A percentile compares a stretch with the other conserved stretches of the same genome.
These are phyloP conservation scores for Xylona heveae DNA, from an alignment of 495 filamentous ascomycete genomes.

Conservation along the genomic window DNA sequence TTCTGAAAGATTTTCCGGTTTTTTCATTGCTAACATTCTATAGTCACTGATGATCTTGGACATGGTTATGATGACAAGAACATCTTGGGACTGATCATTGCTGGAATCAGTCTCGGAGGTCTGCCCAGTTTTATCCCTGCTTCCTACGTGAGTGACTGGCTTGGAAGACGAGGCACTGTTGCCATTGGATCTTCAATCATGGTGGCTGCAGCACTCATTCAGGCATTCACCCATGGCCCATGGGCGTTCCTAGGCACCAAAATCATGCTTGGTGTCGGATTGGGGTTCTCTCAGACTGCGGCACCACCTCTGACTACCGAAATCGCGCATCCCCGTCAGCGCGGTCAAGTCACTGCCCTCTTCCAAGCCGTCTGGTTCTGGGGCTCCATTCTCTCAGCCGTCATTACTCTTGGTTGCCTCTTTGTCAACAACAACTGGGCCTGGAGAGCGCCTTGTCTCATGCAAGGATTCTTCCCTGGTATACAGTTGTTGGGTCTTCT, in stretches of 20 bases:
- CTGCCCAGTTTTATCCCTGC: neutral
- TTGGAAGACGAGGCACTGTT: neutral
- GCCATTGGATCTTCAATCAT: neutral
- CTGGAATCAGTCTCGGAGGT: neutral
- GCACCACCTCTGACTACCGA: constrained; percentile 44
- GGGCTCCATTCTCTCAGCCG: constrained; percentile 27
- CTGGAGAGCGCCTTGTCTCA: constrained; percentile 30
- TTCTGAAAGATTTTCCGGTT: neutral
- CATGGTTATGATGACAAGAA: neutral
- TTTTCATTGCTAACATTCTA: neutral
- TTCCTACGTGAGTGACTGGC: neutral
- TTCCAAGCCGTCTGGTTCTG: constrained; percentile 47
- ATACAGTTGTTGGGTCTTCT: constrained; percentile 30
- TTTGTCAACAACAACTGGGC: constrained; percentile 24
- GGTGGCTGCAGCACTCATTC: neutral
- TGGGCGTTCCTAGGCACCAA: neutral
- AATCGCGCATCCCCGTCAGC: constrained; percentile 43
- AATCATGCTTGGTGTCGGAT: constrained; percentile 34
- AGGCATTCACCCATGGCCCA: neutral
- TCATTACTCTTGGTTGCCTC: constrained; percentile 29
- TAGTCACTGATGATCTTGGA: neutral
- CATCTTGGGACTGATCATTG: neutral
- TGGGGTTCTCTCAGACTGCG: constrained; percentile 34
- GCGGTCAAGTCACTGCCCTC: constrained; percentile 39
- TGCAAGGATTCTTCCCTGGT: constrained; percentile 27